A percentile compares a stretch with the other conserved stretches of the same genome.
Evolutionary conservation across 192 early-diverging fungal genomes (phyloP).

Genomic region (Dissophora ornata): DNA sequence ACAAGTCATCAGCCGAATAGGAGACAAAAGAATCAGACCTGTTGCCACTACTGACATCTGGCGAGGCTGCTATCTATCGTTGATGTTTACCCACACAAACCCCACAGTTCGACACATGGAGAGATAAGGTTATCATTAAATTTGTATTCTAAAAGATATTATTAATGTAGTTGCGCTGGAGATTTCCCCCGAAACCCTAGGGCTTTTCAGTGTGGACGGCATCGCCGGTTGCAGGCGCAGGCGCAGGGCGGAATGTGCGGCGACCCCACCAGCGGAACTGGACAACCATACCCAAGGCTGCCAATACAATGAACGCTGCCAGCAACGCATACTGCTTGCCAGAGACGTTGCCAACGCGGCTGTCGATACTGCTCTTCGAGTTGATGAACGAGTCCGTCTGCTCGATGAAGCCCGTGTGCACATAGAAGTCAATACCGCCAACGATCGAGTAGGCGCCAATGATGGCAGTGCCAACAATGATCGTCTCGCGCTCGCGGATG

Average conservation of each 20-base stretch:
- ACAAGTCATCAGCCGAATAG: too few relatives aligned
- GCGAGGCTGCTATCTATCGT: too few relatives aligned
- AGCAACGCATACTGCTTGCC: slow-evolving; percentile 37
- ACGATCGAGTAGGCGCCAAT: slow-evolving; percentile 55
- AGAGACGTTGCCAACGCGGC: slow-evolving; percentile 16
- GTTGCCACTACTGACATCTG: too few relatives aligned
- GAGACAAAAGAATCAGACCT: too few relatives aligned
- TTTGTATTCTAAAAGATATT: too few relatives aligned
- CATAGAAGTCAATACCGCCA: slow-evolving; percentile 55
- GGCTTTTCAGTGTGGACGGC: slow-evolving; percentile 43
- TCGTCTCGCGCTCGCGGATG: slow-evolving; percentile 36
- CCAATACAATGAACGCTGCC: slow-evolving; percentile 31
- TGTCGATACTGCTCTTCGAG: slow-evolving; percentile 35
- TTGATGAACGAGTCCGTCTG: slow-evolving; percentile 44
- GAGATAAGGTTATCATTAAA: too few relatives aligned
- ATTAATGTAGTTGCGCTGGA: too few relatives aligned
- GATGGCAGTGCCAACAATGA: slow-evolving; percentile 45
- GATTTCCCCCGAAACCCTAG: slow-evolving; percentile 26
- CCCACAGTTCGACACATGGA: too few relatives aligned
- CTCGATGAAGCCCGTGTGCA: slow-evolving; percentile 53
- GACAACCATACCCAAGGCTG: slow-evolving; percentile 43
- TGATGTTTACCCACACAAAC: too few relatives aligned
- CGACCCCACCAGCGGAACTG: slow-evolving; percentile 46
- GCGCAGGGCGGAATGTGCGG: slow-evolving; percentile 35
- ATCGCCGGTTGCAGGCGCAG: neutral